Evolutionary conservation across 169 alveolate species (phyloP).

Genomic region (Plasmodium gonderi): DNA sequence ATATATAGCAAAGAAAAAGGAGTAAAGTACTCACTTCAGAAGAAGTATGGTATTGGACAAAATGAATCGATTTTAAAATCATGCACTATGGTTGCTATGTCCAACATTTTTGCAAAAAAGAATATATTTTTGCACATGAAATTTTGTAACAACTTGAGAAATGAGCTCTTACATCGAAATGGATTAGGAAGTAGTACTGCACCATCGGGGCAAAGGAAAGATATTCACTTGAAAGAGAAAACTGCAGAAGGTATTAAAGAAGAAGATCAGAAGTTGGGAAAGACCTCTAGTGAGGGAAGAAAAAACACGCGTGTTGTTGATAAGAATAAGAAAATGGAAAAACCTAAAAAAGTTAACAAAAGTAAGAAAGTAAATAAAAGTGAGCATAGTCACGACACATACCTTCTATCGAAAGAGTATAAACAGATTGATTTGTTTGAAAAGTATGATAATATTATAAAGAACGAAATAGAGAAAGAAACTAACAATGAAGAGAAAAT

Average conservation of each 20-base stretch:
- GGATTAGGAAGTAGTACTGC: background rate
- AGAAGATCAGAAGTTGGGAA: no score
- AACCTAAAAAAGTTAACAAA: background rate
- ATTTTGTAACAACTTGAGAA: conserved; percentile 23
- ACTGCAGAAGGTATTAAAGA: no score
- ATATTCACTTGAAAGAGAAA: background rate
- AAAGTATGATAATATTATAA: conserved; percentile 42
- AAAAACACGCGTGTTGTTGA: no score
- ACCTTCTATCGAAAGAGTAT: background rate
- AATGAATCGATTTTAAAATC: background rate
- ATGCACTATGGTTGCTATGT: conserved; percentile 1
- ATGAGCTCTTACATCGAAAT: background rate
- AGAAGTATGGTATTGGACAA: background rate
- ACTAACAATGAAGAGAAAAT: conserved; percentile 1
- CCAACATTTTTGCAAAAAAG: background rate
- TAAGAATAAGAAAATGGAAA: background rate
- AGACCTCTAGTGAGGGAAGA: no score
- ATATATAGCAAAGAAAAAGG: conserved; percentile 33
- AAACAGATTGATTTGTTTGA: conserved; percentile 52
- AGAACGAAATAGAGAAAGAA: conserved; percentile 16
- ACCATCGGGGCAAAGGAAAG: background rate
- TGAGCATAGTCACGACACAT: background rate
- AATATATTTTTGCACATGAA: background rate
- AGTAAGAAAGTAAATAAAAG: background rate
- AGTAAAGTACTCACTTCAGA: background rate